Percentiles rank a stretch among this genome's conserved stretches.
Conservation (phyloP, 345 rosid species). For the Brassica cretica region DNA sequence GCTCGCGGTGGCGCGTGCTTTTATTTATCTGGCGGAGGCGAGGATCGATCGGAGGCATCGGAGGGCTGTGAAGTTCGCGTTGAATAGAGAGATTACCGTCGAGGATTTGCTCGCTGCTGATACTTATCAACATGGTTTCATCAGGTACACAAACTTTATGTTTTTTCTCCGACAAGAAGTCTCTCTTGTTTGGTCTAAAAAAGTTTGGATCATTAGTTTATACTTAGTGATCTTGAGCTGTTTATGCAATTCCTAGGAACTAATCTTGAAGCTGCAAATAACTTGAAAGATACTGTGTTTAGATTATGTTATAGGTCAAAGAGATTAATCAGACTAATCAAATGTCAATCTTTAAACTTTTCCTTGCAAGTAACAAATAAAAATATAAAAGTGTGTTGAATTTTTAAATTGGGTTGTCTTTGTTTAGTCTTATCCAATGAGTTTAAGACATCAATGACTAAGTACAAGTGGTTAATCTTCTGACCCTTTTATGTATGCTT, state of each 20-base stretch:
- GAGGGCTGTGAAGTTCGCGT: conserved; percentile 59
- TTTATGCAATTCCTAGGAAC: background rate
- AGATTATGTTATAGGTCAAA: conserved; percentile 11
- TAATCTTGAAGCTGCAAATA: background rate
- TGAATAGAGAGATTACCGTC: conserved; percentile 64
- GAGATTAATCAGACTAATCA: conserved; percentile 18
- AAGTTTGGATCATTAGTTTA: background rate
- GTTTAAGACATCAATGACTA: background rate
- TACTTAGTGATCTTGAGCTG: background rate
- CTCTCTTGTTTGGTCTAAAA: conserved; percentile 4
- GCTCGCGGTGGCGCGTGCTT: conserved; percentile 74
- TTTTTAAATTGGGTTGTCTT: background rate
- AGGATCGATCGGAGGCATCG: conserved; percentile 67
- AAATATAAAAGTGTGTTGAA: background rate
- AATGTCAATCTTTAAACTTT: conserved; percentile 12
- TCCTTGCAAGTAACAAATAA: conserved; percentile 1
- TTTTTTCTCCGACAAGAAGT: background rate
- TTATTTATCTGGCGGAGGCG: conserved; percentile 67
- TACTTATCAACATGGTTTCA: conserved; percentile 65
- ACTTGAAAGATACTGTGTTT: background rate
- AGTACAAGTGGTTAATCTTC: conserved; percentile 2
- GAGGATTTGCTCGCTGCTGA: conserved; percentile 69
- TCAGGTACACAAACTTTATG: conserved; percentile 46
- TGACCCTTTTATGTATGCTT: background rate
- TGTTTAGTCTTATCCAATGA: conserved; percentile 11